Conservation (phyloP, 352 stramenopile genomes). For the Pythium grandisporangium region DNA sequence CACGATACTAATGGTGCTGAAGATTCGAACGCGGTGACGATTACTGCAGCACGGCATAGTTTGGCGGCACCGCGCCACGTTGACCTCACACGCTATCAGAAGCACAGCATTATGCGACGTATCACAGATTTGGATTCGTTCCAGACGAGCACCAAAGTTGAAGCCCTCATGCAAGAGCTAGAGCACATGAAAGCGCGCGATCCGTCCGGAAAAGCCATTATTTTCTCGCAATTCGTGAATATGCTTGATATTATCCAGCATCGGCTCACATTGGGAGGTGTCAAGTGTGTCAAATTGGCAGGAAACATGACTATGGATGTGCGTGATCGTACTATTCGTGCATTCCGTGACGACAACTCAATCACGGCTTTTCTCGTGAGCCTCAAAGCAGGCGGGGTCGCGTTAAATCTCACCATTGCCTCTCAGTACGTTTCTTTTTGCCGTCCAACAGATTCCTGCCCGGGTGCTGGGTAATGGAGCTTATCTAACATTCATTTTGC, state of each 20-base stretch:
- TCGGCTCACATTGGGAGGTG: slow-evolving; percentile 83
- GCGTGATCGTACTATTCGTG: slow-evolving; percentile 69
- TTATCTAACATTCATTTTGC: background rate
- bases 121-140: slow-evolving; percentile 60
- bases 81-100: slow-evolving; percentile 57
- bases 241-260: slow-evolving; percentile 99
- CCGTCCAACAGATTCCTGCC: too few relatives aligned
- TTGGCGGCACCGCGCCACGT: slow-evolving; percentile 13
- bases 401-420: slow-evolving; percentile 97
- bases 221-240: slow-evolving; percentile 99
- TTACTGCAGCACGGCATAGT: too few relatives aligned
- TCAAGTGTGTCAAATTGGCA: slow-evolving; percentile 88
- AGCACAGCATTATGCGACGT: slow-evolving; percentile 56
- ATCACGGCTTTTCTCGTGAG: slow-evolving; percentile 97
- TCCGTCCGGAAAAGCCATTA: slow-evolving; percentile 95
- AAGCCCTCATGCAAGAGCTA: slow-evolving; percentile 96
- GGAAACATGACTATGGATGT: slow-evolving; percentile 87
- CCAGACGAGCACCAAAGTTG: slow-evolving; percentile 95
- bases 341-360: slow-evolving; percentile 85
- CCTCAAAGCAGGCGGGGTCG: slow-evolving; percentile 97
- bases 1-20: too few relatives aligned
- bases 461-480: too few relatives aligned
- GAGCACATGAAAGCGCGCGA: slow-evolving; percentile 90
- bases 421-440: slow-evolving; percentile 76
- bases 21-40: too few relatives aligned